Evolutionary conservation across 148 eudicot genomes (phyloP).

Genomic region (Rhododendron molle): DNA sequence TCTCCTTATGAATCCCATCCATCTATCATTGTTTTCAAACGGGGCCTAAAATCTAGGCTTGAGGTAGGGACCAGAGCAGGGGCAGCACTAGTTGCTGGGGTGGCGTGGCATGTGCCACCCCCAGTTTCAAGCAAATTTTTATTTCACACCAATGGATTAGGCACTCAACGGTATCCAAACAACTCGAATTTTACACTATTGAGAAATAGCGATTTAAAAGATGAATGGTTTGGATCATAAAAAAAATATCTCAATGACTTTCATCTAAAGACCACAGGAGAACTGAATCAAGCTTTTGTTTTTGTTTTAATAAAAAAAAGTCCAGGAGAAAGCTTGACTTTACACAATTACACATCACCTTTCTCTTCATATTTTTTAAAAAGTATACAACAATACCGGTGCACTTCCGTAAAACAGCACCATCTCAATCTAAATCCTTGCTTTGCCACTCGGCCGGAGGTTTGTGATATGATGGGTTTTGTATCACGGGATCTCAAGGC

Average conservation of each 20-base stretch:
- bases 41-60: too few species aligned
- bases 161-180: not conserved
- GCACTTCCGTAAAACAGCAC: not conserved
- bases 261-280: not conserved
- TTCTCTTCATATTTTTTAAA: not conserved
- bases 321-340: not conserved
- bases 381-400: not conserved
- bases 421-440: not conserved
- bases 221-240: not conserved
- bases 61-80: not conserved
- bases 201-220: not conserved
- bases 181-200: not conserved
- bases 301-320: too few species aligned
- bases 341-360: not conserved
- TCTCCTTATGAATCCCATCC: too few species aligned
- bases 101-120: not conserved
- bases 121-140: not conserved
- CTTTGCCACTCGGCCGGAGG: not conserved
- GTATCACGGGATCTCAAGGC: not conserved
- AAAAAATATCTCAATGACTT: too few species aligned
- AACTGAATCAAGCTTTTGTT: not conserved
- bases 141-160: not conserved
- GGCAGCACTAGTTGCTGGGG: not conserved
- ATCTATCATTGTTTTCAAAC: too few species aligned
- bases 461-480: not conserved